Evolutionary conservation across 2,329 filamentous ascomycete species (phyloP).

Genomic region (Cucurbitaria berberidis): DNA sequence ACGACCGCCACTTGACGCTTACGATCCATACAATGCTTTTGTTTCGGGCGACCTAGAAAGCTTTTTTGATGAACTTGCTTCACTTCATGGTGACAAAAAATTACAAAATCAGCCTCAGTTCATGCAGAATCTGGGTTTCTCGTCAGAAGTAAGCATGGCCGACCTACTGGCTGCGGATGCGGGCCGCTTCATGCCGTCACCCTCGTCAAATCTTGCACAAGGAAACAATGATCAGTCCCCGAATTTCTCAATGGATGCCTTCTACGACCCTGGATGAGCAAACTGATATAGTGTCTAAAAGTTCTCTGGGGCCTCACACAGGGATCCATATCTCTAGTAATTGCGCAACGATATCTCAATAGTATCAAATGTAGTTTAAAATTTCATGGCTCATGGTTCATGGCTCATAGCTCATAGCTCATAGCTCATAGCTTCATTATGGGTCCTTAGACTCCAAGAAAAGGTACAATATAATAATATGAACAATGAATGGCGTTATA

Average conservation of each 20-base stretch:
- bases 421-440: background rate
- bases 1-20: conserved; percentile 1
- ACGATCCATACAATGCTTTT: conserved; percentile 40
- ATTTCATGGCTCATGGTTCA: too few relatives aligned
- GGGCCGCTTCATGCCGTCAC: conserved; percentile 48
- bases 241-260: conserved; percentile 25
- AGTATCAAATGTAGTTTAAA: too few relatives aligned
- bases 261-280: conserved; percentile 27
- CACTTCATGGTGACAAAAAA: conserved; percentile 60
- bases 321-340: too few relatives aligned
- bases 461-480: background rate
- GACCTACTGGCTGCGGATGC: conserved; percentile 53
- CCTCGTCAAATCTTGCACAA: conserved; percentile 35
- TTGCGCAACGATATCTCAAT: too few relatives aligned
- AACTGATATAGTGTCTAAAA: background rate
- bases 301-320: too few relatives aligned
- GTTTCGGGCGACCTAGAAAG: conserved; percentile 54
- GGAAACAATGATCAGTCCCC: conserved; percentile 19
- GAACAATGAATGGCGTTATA: background rate
- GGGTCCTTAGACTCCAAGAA: background rate
- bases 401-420: too few relatives aligned
- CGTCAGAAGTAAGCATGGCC: conserved; percentile 64
- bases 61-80: conserved; percentile 64
- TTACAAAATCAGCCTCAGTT: conserved; percentile 66
- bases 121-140: conserved; percentile 70